These are phyloP conservation scores for Castanopsis chinensis DNA, from an alignment of 306 rosid species.

Conservation along the genomic window DNA sequence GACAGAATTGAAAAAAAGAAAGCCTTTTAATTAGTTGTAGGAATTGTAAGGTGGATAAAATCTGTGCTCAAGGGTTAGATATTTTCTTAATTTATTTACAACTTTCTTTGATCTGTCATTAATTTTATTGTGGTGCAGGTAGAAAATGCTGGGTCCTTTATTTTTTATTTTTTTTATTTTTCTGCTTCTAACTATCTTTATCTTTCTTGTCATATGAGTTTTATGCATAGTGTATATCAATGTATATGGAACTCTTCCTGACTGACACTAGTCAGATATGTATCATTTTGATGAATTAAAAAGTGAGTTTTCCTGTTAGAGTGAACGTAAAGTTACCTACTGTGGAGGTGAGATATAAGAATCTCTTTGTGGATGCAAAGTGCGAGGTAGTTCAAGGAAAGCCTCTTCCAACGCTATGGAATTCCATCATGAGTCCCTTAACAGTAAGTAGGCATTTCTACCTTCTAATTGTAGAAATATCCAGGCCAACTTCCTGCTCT, in stretches of 20 bases:
- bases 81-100: neutral
- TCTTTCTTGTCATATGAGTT: too few species aligned
- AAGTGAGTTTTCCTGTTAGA: constrained; percentile 26
- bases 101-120: neutral
- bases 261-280: neutral
- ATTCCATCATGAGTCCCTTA: constrained; percentile 38
- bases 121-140: too few species aligned
- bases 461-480: constrained; percentile 10
- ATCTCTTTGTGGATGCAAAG: constrained; percentile 46
- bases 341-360: constrained; percentile 55
- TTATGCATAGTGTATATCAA: too few species aligned
- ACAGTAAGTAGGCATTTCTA: constrained; percentile 42
- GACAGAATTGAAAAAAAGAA: too few species aligned
- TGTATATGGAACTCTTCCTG: too few species aligned
- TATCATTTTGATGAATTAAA: neutral
- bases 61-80: neutral
- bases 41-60: too few species aligned
- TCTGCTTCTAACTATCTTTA: too few species aligned
- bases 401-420: constrained; percentile 63
- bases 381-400: constrained; percentile 60
- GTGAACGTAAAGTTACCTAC: constrained; percentile 48
- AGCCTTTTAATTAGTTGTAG: too few species aligned
- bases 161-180: too few species aligned
- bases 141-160: too few species aligned
- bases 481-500: neutral